These are phyloP conservation scores for Alternaria alternata DNA, from an alignment of 2,329 filamentous ascomycete genomes.

Conservation along the genomic window DNA sequence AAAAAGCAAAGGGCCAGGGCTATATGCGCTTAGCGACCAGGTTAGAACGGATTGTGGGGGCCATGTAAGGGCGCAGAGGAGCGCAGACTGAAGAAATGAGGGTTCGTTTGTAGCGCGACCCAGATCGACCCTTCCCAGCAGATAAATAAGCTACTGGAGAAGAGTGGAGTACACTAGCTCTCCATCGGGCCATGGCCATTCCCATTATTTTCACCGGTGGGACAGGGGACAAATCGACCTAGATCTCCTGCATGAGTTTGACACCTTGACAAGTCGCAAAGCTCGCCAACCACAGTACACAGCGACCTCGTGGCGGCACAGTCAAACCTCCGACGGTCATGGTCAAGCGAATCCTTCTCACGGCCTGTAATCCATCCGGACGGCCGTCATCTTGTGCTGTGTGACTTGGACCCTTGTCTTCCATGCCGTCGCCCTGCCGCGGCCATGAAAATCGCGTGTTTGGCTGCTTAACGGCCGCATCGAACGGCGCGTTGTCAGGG, in stretches of 20 bases:
- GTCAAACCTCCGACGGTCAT: slow-evolving; percentile 9
- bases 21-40: slow-evolving; percentile 3
- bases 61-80: slow-evolving; percentile 18
- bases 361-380: slow-evolving; percentile 12
- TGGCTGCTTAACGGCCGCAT: slow-evolving; percentile 29
- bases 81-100: slow-evolving; percentile 19
- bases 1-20: not conserved
- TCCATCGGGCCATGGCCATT: slow-evolving; percentile 7
- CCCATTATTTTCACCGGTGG: slow-evolving; percentile 9
- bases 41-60: slow-evolving; percentile 19
- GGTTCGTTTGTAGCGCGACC: slow-evolving; percentile 23
- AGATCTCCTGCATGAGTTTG: slow-evolving; percentile 4
- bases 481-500: slow-evolving; percentile 31
- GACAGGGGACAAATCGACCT: slow-evolving; percentile 7
- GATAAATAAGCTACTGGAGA: slow-evolving; percentile 25
- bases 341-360: slow-evolving; percentile 21
- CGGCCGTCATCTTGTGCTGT: slow-evolving; percentile 15
- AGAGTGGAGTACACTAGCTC: slow-evolving; percentile 19
- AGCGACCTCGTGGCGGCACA: slow-evolving; percentile 18
- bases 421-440: slow-evolving; percentile 14
- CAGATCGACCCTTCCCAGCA: slow-evolving; percentile 22
- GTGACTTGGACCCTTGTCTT: slow-evolving; percentile 18
- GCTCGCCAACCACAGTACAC: slow-evolving; percentile 1
- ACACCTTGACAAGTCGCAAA: slow-evolving; percentile 10
- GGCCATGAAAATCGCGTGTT: slow-evolving; percentile 23